Conservation (phyloP, 768 basidiomycete species). For the Cyathus striatus region DNA sequence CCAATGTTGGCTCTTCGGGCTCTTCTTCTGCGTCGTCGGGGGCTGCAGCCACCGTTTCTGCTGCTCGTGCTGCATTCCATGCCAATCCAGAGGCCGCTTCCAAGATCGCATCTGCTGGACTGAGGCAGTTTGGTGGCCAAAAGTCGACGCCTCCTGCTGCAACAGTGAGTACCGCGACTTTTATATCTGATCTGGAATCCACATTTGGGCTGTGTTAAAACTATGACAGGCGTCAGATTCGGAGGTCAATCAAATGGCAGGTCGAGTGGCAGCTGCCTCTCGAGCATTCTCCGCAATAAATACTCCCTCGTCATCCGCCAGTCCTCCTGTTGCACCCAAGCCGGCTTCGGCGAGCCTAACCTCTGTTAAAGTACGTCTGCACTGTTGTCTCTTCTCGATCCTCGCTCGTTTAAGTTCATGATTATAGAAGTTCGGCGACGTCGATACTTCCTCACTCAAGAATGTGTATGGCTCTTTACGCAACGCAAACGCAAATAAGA, state of each 20-base stretch:
- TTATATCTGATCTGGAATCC: background rate
- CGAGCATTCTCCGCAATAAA: constrained; percentile 32
- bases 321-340: constrained; percentile 21
- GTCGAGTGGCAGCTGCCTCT: constrained; percentile 56
- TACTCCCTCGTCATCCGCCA: constrained; percentile 9
- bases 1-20: constrained; percentile 17
- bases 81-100: constrained; percentile 36
- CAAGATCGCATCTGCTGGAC: constrained; percentile 33
- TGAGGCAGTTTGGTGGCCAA: constrained; percentile 28
- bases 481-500: constrained; percentile 33
- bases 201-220: background rate
- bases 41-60: constrained; percentile 28
- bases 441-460: constrained; percentile 48
- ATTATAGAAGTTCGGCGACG: constrained; percentile 50
- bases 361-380: constrained; percentile 18
- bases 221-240: constrained; percentile 32
- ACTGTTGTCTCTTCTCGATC: constrained; percentile 1
- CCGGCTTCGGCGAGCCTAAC: constrained; percentile 19
- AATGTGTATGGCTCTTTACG: constrained; percentile 43
- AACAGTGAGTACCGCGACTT: constrained; percentile 26
- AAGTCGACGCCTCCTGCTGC: constrained; percentile 30
- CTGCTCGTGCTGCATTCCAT: constrained; percentile 39
- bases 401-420: background rate
- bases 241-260: constrained; percentile 36
- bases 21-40: constrained; percentile 21